These are phyloP conservation scores for Fusarium sp. DNA, from an alignment of 2,329 filamentous ascomycete genomes.

Conservation along the genomic window DNA sequence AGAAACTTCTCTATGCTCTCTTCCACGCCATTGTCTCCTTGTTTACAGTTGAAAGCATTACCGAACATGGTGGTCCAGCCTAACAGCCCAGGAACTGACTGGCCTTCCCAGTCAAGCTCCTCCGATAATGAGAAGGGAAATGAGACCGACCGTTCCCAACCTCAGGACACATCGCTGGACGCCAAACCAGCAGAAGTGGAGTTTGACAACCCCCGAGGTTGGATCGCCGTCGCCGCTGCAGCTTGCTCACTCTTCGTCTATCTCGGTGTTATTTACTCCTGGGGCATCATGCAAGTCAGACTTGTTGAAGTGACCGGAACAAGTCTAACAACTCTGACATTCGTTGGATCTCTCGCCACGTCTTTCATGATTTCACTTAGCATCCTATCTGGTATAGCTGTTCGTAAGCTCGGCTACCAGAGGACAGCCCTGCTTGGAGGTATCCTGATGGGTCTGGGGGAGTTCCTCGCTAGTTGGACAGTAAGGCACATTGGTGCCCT, in stretches of 20 bases:
- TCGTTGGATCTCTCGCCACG: constrained; percentile 49
- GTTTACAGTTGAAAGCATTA: too few relatives aligned
- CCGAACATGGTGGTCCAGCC: background rate
- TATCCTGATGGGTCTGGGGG: constrained; percentile 48
- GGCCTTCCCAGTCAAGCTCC: constrained; percentile 1
- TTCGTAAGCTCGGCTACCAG: constrained; percentile 45
- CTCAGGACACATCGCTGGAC: accelerated
- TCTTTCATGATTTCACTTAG: constrained; percentile 48
- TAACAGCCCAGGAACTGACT: background rate
- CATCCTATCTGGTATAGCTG: constrained; percentile 32
- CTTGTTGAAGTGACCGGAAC: constrained; percentile 46
- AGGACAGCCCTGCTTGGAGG: constrained; percentile 43
- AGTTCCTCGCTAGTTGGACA: constrained; percentile 49
- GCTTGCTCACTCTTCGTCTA: constrained; percentile 48
- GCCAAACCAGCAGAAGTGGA: background rate
- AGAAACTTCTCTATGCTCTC: background rate
- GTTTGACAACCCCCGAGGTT: constrained; percentile 35
- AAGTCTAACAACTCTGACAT: constrained; percentile 47
- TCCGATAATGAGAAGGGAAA: constrained; percentile 34
- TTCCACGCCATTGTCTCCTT: accelerated
- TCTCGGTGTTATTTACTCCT: constrained; percentile 51
- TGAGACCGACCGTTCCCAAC: constrained; percentile 12
- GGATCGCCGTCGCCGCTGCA: constrained; percentile 38
- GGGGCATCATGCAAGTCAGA: constrained; percentile 50
- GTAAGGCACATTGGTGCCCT: constrained; percentile 45